Evolutionary conservation across 306 rosid genomes (phyloP).

Genomic region (Casuarina cunninghamiana): DNA sequence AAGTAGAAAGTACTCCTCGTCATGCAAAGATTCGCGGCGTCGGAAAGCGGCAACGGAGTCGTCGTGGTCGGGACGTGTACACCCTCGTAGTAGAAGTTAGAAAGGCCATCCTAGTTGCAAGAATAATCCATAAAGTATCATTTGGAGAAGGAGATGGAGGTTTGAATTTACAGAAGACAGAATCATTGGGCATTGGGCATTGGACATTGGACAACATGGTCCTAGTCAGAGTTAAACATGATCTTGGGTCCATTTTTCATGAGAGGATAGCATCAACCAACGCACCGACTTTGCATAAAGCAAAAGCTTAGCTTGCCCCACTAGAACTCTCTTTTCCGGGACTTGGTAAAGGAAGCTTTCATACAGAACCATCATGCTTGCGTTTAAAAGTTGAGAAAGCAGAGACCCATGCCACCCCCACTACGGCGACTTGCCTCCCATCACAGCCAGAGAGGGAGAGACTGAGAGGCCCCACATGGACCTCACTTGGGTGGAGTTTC

Average conservation of each 20-base stretch:
- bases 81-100: not conserved
- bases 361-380: conserved; percentile 47
- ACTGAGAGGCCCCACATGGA: conserved; percentile 18
- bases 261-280: conserved; percentile 34
- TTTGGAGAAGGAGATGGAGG: not conserved
- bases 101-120: conserved; percentile 21
- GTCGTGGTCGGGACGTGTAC: not conserved
- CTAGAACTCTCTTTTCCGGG: conserved; percentile 51
- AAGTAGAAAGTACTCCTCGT: not conserved
- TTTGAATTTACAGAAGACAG: conserved; percentile 11
- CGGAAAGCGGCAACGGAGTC: not conserved
- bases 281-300: conserved; percentile 62
- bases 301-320: conserved; percentile 53
- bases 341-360: conserved; percentile 35
- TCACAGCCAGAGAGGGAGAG: not conserved
- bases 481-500: conserved; percentile 19
- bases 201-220: conserved; percentile 18
- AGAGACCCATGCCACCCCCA: conserved; percentile 44
- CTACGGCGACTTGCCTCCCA: conserved; percentile 26
- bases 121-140: conserved; percentile 12
- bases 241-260: not conserved
- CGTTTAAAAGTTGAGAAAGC: conserved; percentile 57
- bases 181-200: conserved; percentile 14
- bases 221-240: conserved; percentile 9
- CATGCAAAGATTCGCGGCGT: not conserved